Evolutionary conservation across 73 alveolate genomes (phyloP).

Genomic region (Tetrahymena thermophila): DNA sequence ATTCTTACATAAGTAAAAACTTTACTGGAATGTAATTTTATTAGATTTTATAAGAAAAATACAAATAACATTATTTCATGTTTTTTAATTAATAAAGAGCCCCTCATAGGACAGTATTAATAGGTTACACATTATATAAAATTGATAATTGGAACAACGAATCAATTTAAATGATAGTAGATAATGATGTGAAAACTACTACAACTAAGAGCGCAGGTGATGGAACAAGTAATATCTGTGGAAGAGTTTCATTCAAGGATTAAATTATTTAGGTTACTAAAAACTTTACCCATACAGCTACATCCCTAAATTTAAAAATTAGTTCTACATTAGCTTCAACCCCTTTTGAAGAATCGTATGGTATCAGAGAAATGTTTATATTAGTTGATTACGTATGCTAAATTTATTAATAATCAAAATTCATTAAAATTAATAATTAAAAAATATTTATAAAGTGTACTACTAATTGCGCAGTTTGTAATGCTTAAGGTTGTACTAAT

Average conservation of each 20-base stretch:
- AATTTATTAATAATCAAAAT: not conserved
- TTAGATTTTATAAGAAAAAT: not conserved
- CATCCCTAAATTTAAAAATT: not conserved
- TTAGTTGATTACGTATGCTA: not conserved
- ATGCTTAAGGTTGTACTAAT: not conserved
- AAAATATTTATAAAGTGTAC: not conserved
- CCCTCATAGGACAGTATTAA: not conserved
- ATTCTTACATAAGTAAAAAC: not conserved
- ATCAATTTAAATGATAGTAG: not conserved
- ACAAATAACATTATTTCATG: not conserved
- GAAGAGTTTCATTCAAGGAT: not conserved
- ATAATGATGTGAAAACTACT: not conserved
- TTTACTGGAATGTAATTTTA: not conserved
- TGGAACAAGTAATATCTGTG: not conserved
- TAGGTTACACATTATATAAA: not conserved
- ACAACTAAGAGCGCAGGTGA: not conserved
- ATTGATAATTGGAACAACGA: not conserved
- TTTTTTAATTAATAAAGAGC: not conserved
- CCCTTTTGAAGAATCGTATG: not conserved
- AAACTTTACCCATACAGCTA: not conserved
- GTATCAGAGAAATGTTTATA: not conserved
- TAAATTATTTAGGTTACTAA: not conserved
- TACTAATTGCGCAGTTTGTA: not conserved
- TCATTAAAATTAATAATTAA: not conserved
- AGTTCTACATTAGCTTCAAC: not conserved